A percentile compares a stretch with the other conserved stretches of the same genome.
Evolutionary conservation across 1,139 yeast species (phyloP).

Genomic region (Geotrichum candidum): DNA sequence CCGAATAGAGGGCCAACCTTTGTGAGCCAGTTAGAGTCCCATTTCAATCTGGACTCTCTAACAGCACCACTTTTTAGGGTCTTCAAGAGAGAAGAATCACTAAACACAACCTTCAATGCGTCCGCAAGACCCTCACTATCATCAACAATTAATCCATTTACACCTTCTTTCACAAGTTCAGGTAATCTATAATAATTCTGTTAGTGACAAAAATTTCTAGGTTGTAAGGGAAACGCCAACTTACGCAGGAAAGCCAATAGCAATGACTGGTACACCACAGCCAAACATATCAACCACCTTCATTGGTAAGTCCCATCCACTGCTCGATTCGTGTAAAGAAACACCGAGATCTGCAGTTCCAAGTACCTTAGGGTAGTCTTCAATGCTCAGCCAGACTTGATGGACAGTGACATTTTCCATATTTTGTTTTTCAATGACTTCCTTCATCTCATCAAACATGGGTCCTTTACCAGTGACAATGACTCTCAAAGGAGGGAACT

Average conservation of each 20-base stretch:
- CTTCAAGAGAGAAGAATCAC: slow-evolving; percentile 33
- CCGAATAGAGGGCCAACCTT: slow-evolving; percentile 40
- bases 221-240: neutral
- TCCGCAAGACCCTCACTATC: slow-evolving; percentile 47
- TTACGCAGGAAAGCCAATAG: slow-evolving; percentile 64
- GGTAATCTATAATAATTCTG: slow-evolving; percentile 17
- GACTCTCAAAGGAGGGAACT: slow-evolving; percentile 50
- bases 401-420: slow-evolving; percentile 44
- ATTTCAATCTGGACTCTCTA: slow-evolving; percentile 56
- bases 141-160: slow-evolving; percentile 43
- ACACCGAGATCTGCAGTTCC: slow-evolving; percentile 81
- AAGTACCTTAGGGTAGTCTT: slow-evolving; percentile 72
- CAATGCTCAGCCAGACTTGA: slow-evolving; percentile 71
- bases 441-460: slow-evolving; percentile 47
- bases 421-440: slow-evolving; percentile 32
- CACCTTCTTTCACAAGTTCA: slow-evolving; percentile 37
- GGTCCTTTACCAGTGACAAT: slow-evolving; percentile 97
- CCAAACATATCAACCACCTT: slow-evolving; percentile 95
- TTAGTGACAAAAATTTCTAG: neutral
- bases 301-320: slow-evolving; percentile 96
- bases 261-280: slow-evolving; percentile 86
- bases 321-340: slow-evolving; percentile 83
- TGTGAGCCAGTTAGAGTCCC: slow-evolving; percentile 71
- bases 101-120: slow-evolving; percentile 45
- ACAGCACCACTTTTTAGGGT: slow-evolving; percentile 62